phyloP scores from a whole-genome alignment of 2,329 filamentous ascomycete species.

The Cercospora canescens region DNA sequence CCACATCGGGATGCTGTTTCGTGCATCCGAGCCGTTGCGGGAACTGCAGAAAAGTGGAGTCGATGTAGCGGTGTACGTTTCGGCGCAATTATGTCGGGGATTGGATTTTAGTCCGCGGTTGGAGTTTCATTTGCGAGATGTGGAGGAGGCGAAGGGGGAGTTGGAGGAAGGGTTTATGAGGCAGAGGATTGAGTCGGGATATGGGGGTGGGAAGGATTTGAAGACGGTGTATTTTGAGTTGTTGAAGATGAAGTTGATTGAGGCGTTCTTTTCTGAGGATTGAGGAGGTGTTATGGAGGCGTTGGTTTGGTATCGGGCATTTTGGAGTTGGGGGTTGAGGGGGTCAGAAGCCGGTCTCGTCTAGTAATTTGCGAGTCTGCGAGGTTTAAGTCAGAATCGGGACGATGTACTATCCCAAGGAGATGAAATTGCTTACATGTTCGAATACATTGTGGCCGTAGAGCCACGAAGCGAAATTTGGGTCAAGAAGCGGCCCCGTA shows the following conservation, averaged over 20 bases:
- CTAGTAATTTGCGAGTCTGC: not conserved
- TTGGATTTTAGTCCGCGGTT: constrained; percentile 1
- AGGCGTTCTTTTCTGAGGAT: constrained; percentile 23
- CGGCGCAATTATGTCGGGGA: constrained; percentile 1
- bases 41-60: constrained; percentile 4
- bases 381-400: not conserved
- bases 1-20: constrained; percentile 7
- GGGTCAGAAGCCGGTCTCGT: not conserved
- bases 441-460: constrained; percentile 2
- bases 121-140: not conserved
- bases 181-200: not conserved
- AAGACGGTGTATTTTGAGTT: constrained; percentile 6
- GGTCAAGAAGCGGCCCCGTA: constrained; percentile 1
- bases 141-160: not conserved
- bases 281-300: constrained; percentile 13
- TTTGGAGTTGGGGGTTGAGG: not conserved
- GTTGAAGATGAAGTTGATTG: constrained; percentile 3
- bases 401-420: too few relatives aligned
- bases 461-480: not conserved
- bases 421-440: not conserved
- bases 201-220: constrained; percentile 1
- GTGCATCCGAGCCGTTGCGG: constrained; percentile 1
- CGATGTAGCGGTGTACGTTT: constrained; percentile 4
- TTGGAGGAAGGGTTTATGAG: not conserved
- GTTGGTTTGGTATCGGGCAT: not conserved